Percentiles rank a stretch among this genome's conserved stretches.
phyloP scores from a whole-genome alignment of 495 filamentous ascomycete species.

The Aspergillus panamensis region DNA sequence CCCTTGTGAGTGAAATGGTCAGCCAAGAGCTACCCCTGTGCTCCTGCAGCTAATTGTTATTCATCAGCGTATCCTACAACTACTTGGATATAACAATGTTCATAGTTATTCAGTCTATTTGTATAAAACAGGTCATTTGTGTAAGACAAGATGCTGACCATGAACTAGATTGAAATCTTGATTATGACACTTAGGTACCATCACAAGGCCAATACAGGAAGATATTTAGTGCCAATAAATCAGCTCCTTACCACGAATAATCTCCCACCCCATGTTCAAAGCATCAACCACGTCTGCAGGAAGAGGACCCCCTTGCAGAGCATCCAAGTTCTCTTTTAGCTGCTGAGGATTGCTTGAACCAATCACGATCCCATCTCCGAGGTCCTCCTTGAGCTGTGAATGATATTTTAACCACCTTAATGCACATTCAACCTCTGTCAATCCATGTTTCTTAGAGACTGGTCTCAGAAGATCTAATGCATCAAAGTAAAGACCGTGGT shows the following conservation, averaged over 20 bases:
- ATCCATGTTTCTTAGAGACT: not conserved
- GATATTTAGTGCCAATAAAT: not conserved
- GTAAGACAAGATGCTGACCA: no score
- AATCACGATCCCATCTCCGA: not conserved
- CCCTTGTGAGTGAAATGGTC: no score
- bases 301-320: not conserved
- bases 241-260: not conserved
- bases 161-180: no score
- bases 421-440: not conserved
- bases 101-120: no score
- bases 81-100: no score
- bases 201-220: no score
- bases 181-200: no score
- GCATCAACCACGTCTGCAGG: not conserved
- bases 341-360: not conserved
- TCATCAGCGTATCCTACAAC: no score
- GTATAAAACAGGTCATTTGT: no score
- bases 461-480: not conserved
- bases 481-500: not conserved
- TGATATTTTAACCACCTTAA: not conserved
- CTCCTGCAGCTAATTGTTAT: no score
- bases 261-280: not conserved
- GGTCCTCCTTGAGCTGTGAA: not conserved
- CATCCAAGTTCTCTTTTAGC: not conserved
- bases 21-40: no score